Percentiles rank a stretch among this genome's conserved stretches.
Conservation (phyloP, 805 yeast species). For the Pichia kluyveri region DNA sequence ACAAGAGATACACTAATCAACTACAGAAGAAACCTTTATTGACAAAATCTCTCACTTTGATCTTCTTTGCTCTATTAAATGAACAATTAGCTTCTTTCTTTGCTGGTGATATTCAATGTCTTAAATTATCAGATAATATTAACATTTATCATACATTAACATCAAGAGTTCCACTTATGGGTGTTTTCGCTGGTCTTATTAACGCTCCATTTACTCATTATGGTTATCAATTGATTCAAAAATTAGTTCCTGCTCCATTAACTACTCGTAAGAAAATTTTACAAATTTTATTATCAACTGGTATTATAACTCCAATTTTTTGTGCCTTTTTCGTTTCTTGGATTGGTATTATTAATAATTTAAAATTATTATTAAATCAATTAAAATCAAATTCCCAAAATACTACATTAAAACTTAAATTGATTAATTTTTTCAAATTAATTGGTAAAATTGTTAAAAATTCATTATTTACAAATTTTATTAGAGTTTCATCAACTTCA, state of each 20-base stretch:
- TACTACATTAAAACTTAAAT: conserved; percentile 1
- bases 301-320: conserved; percentile 47
- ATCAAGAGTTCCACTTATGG: conserved; percentile 41
- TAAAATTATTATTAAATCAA: background rate
- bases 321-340: conserved; percentile 41
- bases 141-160: conserved; percentile 33
- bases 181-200: conserved; percentile 44
- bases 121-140: conserved; percentile 11
- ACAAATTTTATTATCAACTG: conserved; percentile 44
- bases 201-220: conserved; percentile 53
- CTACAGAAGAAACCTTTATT: conserved; percentile 39
- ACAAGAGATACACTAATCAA: background rate
- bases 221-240: conserved; percentile 38
- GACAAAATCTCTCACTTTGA: conserved; percentile 52
- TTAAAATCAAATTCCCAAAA: background rate
- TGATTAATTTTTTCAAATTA: conserved; percentile 11
- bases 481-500: conserved; percentile 41
- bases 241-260: conserved; percentile 37
- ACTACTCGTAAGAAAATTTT: conserved; percentile 30
- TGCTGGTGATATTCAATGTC: conserved; percentile 34
- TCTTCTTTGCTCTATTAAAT: conserved; percentile 44
- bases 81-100: conserved; percentile 47
- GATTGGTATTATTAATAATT: conserved; percentile 40
- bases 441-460: conserved; percentile 14
- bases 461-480: conserved; percentile 35